Conservation (phyloP, 129 eudicot species). For the Ambrosia artemisiifolia region DNA sequence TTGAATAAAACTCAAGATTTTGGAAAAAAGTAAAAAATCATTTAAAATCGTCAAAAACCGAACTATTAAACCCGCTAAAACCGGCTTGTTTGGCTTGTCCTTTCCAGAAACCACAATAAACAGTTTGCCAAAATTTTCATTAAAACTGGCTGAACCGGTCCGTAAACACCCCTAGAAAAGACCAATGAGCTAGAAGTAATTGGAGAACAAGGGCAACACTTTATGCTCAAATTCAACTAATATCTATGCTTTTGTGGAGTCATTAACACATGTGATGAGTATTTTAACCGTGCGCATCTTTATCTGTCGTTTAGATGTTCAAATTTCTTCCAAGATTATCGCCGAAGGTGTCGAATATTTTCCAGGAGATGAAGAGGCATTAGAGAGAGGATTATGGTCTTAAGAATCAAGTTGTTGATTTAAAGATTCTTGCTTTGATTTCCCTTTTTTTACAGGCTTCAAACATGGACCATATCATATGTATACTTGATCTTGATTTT, state of each 20-base stretch:
- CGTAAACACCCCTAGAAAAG: not conserved
- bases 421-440: slow-evolving; percentile 10
- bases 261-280: not conserved
- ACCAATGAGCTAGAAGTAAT: not conserved
- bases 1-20: too few species aligned
- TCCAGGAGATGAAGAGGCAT: slow-evolving; percentile 90
- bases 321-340: slow-evolving; percentile 88
- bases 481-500: slow-evolving; percentile 18
- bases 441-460: slow-evolving; percentile 9
- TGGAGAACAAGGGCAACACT: not conserved
- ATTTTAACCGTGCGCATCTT: not conserved
- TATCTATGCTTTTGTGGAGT: not conserved
- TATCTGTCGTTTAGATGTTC: slow-evolving; percentile 58
- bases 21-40: too few species aligned
- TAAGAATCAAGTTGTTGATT: slow-evolving; percentile 8
- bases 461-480: slow-evolving; percentile 23
- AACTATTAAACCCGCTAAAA: too few species aligned
- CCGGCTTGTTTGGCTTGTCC: too few species aligned
- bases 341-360: slow-evolving; percentile 68
- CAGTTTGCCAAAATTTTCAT: too few species aligned
- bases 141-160: too few species aligned
- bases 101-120: too few species aligned
- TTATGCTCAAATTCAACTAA: not conserved
- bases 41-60: too few species aligned
- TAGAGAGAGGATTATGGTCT: slow-evolving; percentile 33